Percentiles rank a stretch among this genome's conserved stretches.
Evolutionary conservation across 2,329 filamentous ascomycete species (phyloP).

Genomic region (Fusarium pseudoanthophilum): DNA sequence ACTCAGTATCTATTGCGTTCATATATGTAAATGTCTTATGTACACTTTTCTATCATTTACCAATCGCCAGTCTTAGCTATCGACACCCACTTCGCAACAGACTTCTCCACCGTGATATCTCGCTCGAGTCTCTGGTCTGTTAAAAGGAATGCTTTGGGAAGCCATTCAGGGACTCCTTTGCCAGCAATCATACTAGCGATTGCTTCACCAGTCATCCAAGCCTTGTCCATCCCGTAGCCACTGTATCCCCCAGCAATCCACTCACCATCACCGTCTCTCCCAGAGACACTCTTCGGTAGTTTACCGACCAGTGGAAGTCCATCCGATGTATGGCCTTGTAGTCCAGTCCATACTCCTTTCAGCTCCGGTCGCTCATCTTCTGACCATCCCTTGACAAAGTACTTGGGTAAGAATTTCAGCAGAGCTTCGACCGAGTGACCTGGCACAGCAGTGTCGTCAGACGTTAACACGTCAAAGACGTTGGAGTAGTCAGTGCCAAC

Average conservation of each 20-base stretch:
- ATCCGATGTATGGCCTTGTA: background rate
- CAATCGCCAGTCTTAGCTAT: background rate
- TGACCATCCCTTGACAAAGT: background rate
- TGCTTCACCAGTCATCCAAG: background rate
- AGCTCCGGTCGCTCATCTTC: background rate
- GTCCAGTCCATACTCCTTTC: background rate
- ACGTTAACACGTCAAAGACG: background rate
- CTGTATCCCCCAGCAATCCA: background rate
- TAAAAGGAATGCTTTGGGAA: background rate
- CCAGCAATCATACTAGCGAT: rapidly evolving
- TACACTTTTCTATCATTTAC: background rate
- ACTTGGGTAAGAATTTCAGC: background rate
- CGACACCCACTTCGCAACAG: background rate
- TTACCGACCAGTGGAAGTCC: background rate
- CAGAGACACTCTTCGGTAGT: background rate
- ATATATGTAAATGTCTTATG: too few relatives aligned
- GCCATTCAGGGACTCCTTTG: background rate
- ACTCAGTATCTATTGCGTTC: too few relatives aligned
- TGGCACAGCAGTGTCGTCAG: background rate
- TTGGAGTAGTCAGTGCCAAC: background rate
- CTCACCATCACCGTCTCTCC: background rate
- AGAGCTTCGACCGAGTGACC: background rate
- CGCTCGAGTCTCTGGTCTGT: background rate
- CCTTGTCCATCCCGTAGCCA: background rate
- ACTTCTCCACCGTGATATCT: background rate